phyloP scores from a whole-genome alignment of 1,284 basidiomycete genomes.

The Fomitopsis betulina region DNA sequence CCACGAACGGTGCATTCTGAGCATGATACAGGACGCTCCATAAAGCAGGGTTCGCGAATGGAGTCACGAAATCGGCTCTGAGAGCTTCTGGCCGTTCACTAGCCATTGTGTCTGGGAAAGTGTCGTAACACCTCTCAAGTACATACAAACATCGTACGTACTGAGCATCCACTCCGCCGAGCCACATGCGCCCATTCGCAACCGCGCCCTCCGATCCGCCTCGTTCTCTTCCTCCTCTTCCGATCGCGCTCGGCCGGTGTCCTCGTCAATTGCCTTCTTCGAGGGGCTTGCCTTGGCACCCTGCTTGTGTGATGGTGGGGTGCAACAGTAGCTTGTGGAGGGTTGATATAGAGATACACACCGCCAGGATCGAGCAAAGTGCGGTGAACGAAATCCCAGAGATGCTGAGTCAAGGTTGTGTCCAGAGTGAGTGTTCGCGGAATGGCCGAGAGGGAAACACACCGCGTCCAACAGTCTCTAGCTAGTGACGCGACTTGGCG shows the following conservation, averaged over 20 bases:
- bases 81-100: conserved; percentile 8
- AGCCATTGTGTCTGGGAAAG: conserved; percentile 4
- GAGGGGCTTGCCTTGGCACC: conserved; percentile 27
- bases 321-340: conserved; percentile 40
- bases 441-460: conserved; percentile 26
- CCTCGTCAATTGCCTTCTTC: conserved; percentile 26
- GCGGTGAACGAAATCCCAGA: conserved; percentile 48
- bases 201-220: conserved; percentile 62
- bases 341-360: conserved; percentile 68
- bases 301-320: conserved; percentile 26
- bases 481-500: conserved; percentile 52
- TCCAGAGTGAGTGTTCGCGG: conserved; percentile 35
- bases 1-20: conserved; percentile 40
- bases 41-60: conserved; percentile 48
- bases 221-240: conserved; percentile 65
- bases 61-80: conserved; percentile 28
- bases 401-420: conserved; percentile 22
- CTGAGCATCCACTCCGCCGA: conserved; percentile 64
- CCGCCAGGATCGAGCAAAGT: conserved; percentile 64
- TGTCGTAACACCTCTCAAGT: conserved; percentile 3
- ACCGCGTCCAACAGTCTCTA: conserved; percentile 48
- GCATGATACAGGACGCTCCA: conserved; percentile 57
- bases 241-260: conserved; percentile 30
- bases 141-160: conserved; percentile 29
- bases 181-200: conserved; percentile 71